Evolutionary conservation across 148 eudicot species (phyloP).

Genomic region (Cornus suecica): DNA sequence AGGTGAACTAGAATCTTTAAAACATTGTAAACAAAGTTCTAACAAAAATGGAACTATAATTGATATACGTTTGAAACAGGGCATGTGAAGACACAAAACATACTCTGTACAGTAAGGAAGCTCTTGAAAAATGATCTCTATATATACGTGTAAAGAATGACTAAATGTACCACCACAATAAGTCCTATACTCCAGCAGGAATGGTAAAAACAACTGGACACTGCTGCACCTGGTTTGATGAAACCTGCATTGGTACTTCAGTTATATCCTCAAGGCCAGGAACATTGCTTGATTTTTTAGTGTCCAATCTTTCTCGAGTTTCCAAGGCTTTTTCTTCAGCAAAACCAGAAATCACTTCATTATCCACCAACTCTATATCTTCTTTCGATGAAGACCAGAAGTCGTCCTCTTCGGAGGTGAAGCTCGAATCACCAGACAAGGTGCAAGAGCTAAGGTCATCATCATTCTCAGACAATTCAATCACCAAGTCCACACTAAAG

Average conservation of each 20-base stretch:
- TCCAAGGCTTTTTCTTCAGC: slow-evolving; percentile 18
- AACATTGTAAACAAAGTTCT: too few species aligned
- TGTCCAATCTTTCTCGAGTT: slow-evolving; percentile 9
- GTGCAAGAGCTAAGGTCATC: slow-evolving; percentile 22
- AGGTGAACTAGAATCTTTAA: too few species aligned
- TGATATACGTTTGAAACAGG: neutral
- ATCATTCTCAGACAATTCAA: slow-evolving; percentile 20
- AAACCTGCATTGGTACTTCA: slow-evolving; percentile 6
- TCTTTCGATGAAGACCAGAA: slow-evolving; percentile 12
- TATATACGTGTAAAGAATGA: neutral
- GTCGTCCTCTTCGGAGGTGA: slow-evolving; percentile 12
- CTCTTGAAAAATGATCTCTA: neutral
- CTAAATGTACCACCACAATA: neutral
- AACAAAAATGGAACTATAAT: neutral
- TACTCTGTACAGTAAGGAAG: neutral
- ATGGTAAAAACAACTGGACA: slow-evolving; percentile 22
- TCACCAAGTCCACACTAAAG: slow-evolving; percentile 8
- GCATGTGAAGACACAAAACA: neutral
- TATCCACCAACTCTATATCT: slow-evolving; percentile 10
- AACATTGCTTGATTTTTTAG: slow-evolving; percentile 1
- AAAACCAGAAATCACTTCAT: slow-evolving; percentile 8
- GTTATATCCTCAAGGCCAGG: slow-evolving; percentile 9
- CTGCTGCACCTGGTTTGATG: slow-evolving; percentile 12
- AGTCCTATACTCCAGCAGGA: slow-evolving; percentile 30
- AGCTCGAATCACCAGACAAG: slow-evolving; percentile 13